Evolutionary conservation across 768 basidiomycete species (phyloP).

Genomic region (Auricularia sp.): DNA sequence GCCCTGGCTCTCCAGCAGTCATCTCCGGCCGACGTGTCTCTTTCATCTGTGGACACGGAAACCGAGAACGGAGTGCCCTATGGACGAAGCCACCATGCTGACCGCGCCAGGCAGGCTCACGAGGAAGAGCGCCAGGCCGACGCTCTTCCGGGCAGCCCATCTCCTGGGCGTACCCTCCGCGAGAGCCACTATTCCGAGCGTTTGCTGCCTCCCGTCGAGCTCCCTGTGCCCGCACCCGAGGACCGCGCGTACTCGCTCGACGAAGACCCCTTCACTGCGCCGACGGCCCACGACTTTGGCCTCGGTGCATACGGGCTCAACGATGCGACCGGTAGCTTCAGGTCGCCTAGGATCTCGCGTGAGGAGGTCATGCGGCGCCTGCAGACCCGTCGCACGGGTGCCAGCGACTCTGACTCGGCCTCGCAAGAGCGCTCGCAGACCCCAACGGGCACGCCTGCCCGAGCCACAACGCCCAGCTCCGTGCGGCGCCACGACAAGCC

Average conservation of each 20-base stretch:
- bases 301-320: neutral
- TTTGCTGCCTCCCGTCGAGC: neutral
- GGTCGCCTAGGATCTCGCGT: constrained; percentile 11
- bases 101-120: constrained; percentile 23
- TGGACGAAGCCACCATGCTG: constrained; percentile 53
- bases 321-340: neutral
- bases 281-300: constrained; percentile 2
- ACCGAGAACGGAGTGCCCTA: constrained; percentile 53
- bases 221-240: neutral
- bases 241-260: constrained; percentile 1
- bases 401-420: neutral
- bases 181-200: neutral
- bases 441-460: neutral
- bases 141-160: neutral
- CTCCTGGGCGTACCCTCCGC: neutral
- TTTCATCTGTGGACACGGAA: neutral
- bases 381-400: constrained; percentile 7
- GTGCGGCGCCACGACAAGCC: neutral
- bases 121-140: neutral
- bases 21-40: neutral
- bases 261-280: constrained; percentile 2
- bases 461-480: neutral
- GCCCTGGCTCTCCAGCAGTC: neutral
- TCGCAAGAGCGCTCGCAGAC: too few relatives aligned
- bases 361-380: constrained; percentile 11